A percentile compares a stretch with the other conserved stretches of the same genome.
These are phyloP conservation scores for Camelina hispida DNA, from an alignment of 345 rosid genomes.

Conservation along the genomic window DNA sequence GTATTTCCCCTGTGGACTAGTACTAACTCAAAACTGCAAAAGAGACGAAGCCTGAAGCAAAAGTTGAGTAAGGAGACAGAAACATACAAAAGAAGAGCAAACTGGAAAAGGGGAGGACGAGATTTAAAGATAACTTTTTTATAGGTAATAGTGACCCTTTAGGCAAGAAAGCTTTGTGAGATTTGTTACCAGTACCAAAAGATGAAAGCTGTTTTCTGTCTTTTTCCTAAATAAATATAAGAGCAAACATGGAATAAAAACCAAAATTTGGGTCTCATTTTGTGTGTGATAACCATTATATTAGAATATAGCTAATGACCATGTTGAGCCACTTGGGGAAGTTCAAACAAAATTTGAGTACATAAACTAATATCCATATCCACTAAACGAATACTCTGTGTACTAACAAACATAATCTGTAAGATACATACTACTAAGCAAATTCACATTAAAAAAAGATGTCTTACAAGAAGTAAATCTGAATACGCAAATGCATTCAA, in stretches of 20 bases:
- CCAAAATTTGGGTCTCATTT: neutral
- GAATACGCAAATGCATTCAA: conserved; percentile 22
- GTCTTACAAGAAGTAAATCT: neutral
- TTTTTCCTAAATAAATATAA: conserved; percentile 17
- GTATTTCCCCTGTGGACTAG: conserved; percentile 5
- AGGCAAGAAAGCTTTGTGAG: conserved; percentile 35
- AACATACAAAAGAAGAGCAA: conserved; percentile 24
- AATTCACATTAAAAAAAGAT: conserved; percentile 1
- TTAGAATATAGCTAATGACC: conserved; percentile 23
- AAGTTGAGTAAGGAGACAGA: conserved; percentile 32
- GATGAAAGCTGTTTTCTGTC: conserved; percentile 39
- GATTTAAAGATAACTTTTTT: conserved; percentile 10
- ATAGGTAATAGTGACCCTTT: conserved; percentile 21
- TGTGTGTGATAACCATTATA: conserved; percentile 3
- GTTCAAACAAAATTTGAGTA: conserved; percentile 13
- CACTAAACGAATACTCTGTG: conserved; percentile 24
- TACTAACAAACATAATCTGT: neutral
- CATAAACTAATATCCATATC: conserved; percentile 7
- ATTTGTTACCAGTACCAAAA: conserved; percentile 1
- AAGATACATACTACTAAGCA: neutral
- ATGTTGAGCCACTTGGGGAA: conserved; percentile 22
- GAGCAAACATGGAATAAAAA: neutral
- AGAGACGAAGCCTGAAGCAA: conserved; percentile 42
- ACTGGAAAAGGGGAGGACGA: conserved; percentile 29
- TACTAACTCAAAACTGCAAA: conserved; percentile 30